Base-by-base conservation (phyloP, 129 eudicot genomes). In the Oenanthe sinensis region DNA sequence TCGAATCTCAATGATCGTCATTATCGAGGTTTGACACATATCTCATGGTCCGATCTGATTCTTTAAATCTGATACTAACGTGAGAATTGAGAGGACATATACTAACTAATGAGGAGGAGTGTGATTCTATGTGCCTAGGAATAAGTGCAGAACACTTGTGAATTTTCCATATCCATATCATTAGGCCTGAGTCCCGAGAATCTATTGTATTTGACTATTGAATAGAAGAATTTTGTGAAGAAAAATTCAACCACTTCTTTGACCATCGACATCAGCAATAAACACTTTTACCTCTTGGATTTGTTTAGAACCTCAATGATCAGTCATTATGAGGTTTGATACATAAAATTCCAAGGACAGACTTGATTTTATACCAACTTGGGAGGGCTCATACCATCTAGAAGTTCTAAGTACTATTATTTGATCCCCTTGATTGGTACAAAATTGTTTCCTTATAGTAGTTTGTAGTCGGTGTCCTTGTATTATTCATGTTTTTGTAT, bases 371-470 rank as follows among this genome's bases (percentile, higher is more conserved):
- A 54, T 17, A 55, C 30, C 3, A 55, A 55, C 30, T 55, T 55
- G 30, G 22, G 40, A 63, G 71, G 40, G 7, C 71, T 63, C 39
- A 24, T 63, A 63, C 70, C 71, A 12, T 63, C 40, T 63, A 63
- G 11, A 28, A 24, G 22, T 30, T 58, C 20, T 36, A 28, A 12
- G 8, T 65, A 7, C 71, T 76, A 70, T 75, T 62, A 54, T 76
- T 77, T 58, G 75, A 36, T 72, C 58, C 30, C 19, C 43, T 80
- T 80, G 77, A 11, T 74, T 46, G 16, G 24, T 43, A n/a, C 5
- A 12, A 28, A 15, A n/a, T 44, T 12, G 14, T 26, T n/a, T 24
- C 15, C 42, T 26, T 43, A 58, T 8, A 24, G 15, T 58, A 58
- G 14, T 1, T 33, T 58, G 10, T 58, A 24, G 67, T 58, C n/a